A percentile compares a stretch with the other conserved stretches of the same genome.
phyloP scores from a whole-genome alignment of 306 rosid species.

The Fragaria nilgerrensis region DNA sequence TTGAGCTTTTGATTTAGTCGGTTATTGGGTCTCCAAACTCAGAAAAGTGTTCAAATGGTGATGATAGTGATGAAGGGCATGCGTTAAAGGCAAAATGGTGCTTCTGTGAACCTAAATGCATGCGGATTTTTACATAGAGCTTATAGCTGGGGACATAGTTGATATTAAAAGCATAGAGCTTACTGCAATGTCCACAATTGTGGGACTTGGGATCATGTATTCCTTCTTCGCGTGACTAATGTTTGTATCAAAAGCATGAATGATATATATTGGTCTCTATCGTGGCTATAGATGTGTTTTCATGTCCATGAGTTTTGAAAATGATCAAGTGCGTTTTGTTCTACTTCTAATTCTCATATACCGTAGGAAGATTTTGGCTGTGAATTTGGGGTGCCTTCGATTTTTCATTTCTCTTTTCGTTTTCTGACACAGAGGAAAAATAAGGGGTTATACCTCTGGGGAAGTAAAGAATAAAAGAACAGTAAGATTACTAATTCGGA shows the following conservation, averaged over 20 bases:
- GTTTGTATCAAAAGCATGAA: constrained; percentile 13
- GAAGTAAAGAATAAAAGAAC: background rate
- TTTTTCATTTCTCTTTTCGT: no score
- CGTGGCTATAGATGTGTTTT: background rate
- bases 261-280: background rate
- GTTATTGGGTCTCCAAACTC: background rate
- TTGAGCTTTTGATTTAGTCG: background rate
- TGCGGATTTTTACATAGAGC: background rate
- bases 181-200: background rate
- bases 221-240: background rate
- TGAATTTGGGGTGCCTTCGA: no score
- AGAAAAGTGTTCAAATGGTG: background rate
- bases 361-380: no score
- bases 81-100: background rate
- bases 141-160: constrained; percentile 3
- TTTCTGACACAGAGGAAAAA: background rate
- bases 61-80: background rate
- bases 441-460: background rate
- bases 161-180: no score
- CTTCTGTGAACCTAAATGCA: background rate
- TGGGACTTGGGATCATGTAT: background rate
- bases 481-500: background rate
- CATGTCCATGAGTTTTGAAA: background rate
- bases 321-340: background rate
- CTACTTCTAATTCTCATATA: background rate